A percentile compares a stretch with the other conserved stretches of the same genome.
These are phyloP conservation scores for Auricularia auricula-judae DNA, from an alignment of 768 basidiomycete species.

Conservation along the genomic window DNA sequence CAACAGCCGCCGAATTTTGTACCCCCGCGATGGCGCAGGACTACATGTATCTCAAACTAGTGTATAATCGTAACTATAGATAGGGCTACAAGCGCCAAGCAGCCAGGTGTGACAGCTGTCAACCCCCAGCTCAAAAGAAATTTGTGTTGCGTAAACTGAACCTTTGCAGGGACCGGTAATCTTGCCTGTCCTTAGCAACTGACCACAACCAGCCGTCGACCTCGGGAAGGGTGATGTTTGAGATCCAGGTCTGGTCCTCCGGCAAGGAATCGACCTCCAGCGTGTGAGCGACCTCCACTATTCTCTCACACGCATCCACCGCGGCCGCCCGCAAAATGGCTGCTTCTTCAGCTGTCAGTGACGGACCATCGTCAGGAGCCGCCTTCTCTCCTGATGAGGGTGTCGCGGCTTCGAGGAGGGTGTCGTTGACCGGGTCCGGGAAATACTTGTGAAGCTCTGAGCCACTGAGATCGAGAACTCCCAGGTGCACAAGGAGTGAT, in stretches of 20 bases:
- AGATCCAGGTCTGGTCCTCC: conserved; percentile 36
- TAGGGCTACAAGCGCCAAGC: neutral
- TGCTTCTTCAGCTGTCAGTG: conserved; percentile 42
- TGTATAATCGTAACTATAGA: neutral
- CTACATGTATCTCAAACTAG: no score
- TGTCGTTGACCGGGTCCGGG: conserved; percentile 14
- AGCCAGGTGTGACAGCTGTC: neutral
- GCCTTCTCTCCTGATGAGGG: neutral
- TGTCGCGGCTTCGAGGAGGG: neutral
- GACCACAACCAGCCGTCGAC: conserved; percentile 78
- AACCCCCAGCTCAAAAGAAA: conserved; percentile 42
- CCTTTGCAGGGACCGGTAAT: conserved; percentile 55
- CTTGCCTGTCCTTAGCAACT: conserved; percentile 64
- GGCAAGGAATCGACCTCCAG: conserved; percentile 19
- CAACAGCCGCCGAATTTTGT: no score
- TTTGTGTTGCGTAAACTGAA: conserved; percentile 57
- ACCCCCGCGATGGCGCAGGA: no score
- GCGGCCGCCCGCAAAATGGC: conserved; percentile 70
- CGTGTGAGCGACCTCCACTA: conserved; percentile 42
- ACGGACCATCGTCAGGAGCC: neutral
- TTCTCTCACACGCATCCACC: conserved; percentile 65
- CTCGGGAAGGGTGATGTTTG: conserved; percentile 43
- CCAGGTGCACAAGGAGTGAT: conserved; percentile 68
- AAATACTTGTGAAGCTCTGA: conserved; percentile 36
- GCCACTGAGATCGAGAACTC: conserved; percentile 55